These are phyloP conservation scores for Coemansia nantahalensis DNA, from an alignment of 192 early-diverging fungal species.

Conservation along the genomic window DNA sequence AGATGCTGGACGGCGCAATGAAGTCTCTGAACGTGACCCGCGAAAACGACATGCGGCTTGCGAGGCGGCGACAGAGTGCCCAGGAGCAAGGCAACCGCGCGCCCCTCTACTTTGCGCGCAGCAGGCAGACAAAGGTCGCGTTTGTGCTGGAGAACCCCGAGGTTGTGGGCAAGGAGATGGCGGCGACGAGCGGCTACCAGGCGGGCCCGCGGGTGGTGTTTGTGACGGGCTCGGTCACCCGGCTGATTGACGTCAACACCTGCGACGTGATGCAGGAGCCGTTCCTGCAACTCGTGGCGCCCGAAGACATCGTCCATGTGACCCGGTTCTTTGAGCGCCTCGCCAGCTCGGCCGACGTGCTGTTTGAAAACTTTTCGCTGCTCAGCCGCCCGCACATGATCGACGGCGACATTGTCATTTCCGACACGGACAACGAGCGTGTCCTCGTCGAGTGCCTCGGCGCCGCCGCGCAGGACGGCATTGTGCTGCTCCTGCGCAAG, in stretches of 20 bases:
- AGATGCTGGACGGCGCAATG: conserved; percentile 46
- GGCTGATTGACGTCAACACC: conserved; percentile 37
- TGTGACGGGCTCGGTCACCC: conserved; percentile 33
- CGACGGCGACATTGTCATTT: conserved; percentile 23
- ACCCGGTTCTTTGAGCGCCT: too few species aligned
- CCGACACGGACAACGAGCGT: conserved; percentile 17
- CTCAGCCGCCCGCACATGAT: conserved; percentile 27
- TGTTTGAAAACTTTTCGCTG: too few species aligned
- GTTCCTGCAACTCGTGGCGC: conserved; percentile 44
- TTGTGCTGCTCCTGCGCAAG: conserved; percentile 26
- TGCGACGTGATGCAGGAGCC: conserved; percentile 36
- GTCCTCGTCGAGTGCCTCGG: conserved; percentile 25
- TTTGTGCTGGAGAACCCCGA: conserved; percentile 41
- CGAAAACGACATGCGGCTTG: too few species aligned
- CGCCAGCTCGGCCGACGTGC: too few species aligned
- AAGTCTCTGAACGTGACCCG: conserved; percentile 18
- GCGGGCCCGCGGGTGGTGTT: too few species aligned
- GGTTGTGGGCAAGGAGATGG: conserved; percentile 4
- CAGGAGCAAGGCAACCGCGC: too few species aligned
- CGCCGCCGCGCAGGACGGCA: conserved; percentile 37
- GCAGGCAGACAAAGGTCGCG: conserved; percentile 38
- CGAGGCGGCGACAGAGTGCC: too few species aligned
- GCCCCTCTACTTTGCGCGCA: conserved; percentile 2
- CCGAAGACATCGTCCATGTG: background rate
- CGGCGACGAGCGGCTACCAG: conserved; percentile 23